phyloP scores from a whole-genome alignment of 2,329 filamentous ascomycete species.

The Talaromyces islandicus region DNA sequence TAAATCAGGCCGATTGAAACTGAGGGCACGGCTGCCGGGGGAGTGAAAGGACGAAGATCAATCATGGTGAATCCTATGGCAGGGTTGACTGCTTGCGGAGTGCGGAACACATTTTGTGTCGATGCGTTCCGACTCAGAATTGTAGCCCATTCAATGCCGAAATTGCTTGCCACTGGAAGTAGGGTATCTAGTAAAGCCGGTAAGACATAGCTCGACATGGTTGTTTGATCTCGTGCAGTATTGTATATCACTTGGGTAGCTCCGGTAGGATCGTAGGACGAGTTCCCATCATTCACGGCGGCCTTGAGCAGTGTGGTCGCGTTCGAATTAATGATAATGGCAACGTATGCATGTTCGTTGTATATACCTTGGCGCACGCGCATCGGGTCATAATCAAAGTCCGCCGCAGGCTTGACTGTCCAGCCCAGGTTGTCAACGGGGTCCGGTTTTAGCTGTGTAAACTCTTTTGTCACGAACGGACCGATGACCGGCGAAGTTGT shows the following conservation, averaged over 20 bases:
- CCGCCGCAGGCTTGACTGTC: conserved; percentile 40
- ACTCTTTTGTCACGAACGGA: conserved; percentile 45
- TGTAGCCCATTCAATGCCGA: conserved; percentile 40
- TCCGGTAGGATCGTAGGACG: conserved; percentile 55
- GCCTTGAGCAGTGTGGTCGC: conserved; percentile 53
- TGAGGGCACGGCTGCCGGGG: conserved; percentile 50
- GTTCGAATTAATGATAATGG: conserved; percentile 58
- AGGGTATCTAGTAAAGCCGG: conserved; percentile 47
- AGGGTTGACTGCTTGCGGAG: conserved; percentile 51
- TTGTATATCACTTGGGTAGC: conserved; percentile 53
- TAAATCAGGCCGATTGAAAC: conserved; percentile 61
- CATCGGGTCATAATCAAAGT: conserved; percentile 52
- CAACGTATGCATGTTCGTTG: conserved; percentile 54
- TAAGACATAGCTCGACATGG: conserved; percentile 48
- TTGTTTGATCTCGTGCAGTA: conserved; percentile 52
- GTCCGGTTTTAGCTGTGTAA: conserved; percentile 38
- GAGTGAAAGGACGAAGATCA: conserved; percentile 56
- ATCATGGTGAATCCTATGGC: conserved; percentile 51
- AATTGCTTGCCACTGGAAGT: conserved; percentile 40
- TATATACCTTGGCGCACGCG: conserved; percentile 55
- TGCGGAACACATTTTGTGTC: conserved; percentile 16
- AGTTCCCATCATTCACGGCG: conserved; percentile 50
- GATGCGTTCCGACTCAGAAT: conserved; percentile 39
- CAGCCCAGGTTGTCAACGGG: conserved; percentile 45
- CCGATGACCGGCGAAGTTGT: conserved; percentile 48